These are phyloP conservation scores for Aureobasidium sp. DNA, from an alignment of 2,329 filamentous ascomycete species.

Conservation along the genomic window DNA sequence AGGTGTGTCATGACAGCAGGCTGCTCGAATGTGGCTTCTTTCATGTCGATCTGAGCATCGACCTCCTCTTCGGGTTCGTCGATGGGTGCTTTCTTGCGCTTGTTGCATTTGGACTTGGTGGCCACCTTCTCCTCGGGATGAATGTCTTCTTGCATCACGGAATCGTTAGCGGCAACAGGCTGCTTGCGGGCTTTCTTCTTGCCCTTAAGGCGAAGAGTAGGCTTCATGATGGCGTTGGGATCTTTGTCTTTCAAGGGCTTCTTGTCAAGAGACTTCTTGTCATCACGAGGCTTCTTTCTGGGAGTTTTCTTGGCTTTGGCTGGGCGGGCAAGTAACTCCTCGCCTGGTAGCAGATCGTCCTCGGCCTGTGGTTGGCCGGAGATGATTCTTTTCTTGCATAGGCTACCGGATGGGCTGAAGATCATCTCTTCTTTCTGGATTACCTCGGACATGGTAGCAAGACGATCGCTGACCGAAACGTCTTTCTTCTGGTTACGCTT, in stretches of 20 bases:
- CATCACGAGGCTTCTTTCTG: constrained; percentile 21
- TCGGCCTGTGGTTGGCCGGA: constrained; percentile 38
- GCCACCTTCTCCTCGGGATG: constrained; percentile 18
- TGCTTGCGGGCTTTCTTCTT: constrained; percentile 15
- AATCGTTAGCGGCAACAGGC: constrained; percentile 16
- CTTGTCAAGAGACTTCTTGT: constrained; percentile 18
- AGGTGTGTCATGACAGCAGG: constrained; percentile 18
- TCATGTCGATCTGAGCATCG: not conserved
- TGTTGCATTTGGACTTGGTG: not conserved
- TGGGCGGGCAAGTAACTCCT: constrained; percentile 24
- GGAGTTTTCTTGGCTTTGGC: constrained; percentile 22
- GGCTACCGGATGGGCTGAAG: constrained; percentile 42
- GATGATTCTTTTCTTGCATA: constrained; percentile 38
- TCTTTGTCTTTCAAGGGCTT: constrained; percentile 25
- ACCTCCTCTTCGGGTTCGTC: constrained; percentile 1
- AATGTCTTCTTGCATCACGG: constrained; percentile 28
- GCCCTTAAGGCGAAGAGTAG: not conserved
- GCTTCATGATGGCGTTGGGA: constrained; percentile 21
- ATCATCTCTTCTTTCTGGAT: constrained; percentile 60
- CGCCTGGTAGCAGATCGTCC: constrained; percentile 27
- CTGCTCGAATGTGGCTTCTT: constrained; percentile 26
- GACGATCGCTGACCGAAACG: constrained; percentile 58
- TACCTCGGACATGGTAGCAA: constrained; percentile 56
- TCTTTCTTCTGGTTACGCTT: constrained; percentile 75
- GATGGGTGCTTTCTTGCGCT: not conserved